Evolutionary conservation across 208 protist genomes (phyloP).

Genomic region (Wallacemonas collosoma): DNA sequence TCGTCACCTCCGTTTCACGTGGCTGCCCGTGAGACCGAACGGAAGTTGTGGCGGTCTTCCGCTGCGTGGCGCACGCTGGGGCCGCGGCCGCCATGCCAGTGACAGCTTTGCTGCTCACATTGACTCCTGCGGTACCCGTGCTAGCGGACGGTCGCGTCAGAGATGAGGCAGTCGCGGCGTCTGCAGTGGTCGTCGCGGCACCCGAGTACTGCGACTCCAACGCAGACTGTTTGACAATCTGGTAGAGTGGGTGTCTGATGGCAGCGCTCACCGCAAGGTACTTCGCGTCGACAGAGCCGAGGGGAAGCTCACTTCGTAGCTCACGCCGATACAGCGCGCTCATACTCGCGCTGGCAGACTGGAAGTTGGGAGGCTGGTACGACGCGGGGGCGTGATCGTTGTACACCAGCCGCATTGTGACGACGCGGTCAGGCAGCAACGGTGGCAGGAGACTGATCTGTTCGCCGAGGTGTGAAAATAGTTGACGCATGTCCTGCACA

Average conservation of each 20-base stretch:
- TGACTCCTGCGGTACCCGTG: neutral
- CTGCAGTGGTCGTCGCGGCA: neutral
- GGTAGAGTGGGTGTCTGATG: conserved; percentile 56
- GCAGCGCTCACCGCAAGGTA: conserved; percentile 72
- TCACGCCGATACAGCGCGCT: conserved; percentile 52
- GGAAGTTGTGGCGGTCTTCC: neutral
- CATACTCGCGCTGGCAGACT: conserved; percentile 61
- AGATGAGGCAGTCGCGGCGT: neutral
- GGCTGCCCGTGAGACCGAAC: neutral
- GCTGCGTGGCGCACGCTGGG: neutral
- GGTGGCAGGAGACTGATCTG: conserved; percentile 69
- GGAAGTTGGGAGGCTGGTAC: conserved; percentile 85
- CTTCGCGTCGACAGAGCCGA: conserved; percentile 66
- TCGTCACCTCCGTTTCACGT: neutral
- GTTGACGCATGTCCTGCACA: conserved; percentile 43
- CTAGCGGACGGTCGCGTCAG: neutral
- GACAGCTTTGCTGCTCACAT: no score
- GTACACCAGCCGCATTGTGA: conserved; percentile 82
- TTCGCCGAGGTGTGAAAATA: conserved; percentile 67
- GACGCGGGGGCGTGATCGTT: conserved; percentile 58
- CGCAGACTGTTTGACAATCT: neutral
- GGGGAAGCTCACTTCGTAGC: conserved; percentile 40
- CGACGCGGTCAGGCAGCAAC: conserved; percentile 58
- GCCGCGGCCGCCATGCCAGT: neutral
- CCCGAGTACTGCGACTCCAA: neutral